These are phyloP conservation scores for Nitzschia palea DNA, from an alignment of 108 stramenopile species.

Conservation along the genomic window DNA sequence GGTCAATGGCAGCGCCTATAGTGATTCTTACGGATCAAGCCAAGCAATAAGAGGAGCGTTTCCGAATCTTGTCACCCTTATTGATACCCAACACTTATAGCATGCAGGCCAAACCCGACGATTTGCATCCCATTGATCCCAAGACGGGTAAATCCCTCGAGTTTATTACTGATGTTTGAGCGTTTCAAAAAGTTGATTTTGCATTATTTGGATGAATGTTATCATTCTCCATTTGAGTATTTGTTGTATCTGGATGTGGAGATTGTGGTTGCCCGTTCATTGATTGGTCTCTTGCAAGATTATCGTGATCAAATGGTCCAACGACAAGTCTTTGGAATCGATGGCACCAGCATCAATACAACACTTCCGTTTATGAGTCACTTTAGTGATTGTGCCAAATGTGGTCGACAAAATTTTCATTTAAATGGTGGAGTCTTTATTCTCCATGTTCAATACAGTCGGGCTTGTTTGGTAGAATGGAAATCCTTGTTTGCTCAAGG, in stretches of 20 bases:
- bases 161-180: conserved; percentile 12
- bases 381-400: conserved; percentile 26
- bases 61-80: not conserved
- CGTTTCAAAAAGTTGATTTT: conserved; percentile 18
- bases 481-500: conserved; percentile 8
- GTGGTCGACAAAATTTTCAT: conserved; percentile 9
- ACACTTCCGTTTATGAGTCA: conserved; percentile 1
- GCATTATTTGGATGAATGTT: conserved; percentile 16
- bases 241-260: conserved; percentile 25
- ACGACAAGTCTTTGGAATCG: not conserved
- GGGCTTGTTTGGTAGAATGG: conserved; percentile 13
- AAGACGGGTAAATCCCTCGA: not conserved
- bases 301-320: conserved; percentile 8
- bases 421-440: conserved; percentile 15
- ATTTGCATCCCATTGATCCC: conserved; percentile 11
- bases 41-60: not conserved
- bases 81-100: too few species aligned
- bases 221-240: not conserved
- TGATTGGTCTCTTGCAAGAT: conserved; percentile 5
- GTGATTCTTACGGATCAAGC: conserved; percentile 9
- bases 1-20: conserved; percentile 7
- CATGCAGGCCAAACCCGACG: not conserved
- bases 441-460: conserved; percentile 7
- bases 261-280: conserved; percentile 9
- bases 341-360: not conserved